phyloP scores from a whole-genome alignment of 116 monocot species.

The Phalaenopsis hybrid region DNA sequence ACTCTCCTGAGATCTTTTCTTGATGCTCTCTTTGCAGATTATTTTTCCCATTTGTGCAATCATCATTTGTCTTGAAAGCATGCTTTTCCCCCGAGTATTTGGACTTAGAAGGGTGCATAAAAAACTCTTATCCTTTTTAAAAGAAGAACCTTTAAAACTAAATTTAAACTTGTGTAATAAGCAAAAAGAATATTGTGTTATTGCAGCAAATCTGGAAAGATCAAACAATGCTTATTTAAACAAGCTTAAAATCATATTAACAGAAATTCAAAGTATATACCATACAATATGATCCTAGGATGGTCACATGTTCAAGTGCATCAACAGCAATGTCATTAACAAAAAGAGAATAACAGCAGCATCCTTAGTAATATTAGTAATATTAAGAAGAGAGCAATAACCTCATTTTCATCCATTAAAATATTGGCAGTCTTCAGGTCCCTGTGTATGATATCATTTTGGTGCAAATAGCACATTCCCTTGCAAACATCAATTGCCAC shows the following conservation, averaged over 20 bases:
- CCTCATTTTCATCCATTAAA: slow-evolving; percentile 51
- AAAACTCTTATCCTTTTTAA: too few relatives aligned
- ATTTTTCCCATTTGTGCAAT: too few relatives aligned
- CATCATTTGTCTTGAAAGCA: too few relatives aligned
- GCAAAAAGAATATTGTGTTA: not conserved
- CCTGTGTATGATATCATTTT: slow-evolving; percentile 47
- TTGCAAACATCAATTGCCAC: slow-evolving; percentile 43
- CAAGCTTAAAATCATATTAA: slow-evolving; percentile 1
- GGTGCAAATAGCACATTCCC: slow-evolving; percentile 53
- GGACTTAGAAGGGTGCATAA: too few relatives aligned
- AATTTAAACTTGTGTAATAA: not conserved
- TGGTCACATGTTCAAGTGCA: not conserved
- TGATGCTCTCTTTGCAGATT: too few relatives aligned
- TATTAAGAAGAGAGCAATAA: not conserved
- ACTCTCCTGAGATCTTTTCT: too few relatives aligned
- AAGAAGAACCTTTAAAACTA: not conserved
- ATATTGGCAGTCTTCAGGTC: slow-evolving; percentile 50
- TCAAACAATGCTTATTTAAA: not conserved
- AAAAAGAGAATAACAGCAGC: not conserved
- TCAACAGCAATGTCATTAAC: not conserved
- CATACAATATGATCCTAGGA: not conserved
- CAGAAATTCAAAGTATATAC: not conserved
- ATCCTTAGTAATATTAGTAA: not conserved
- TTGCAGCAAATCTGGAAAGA: not conserved
- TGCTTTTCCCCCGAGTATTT: too few relatives aligned